Evolutionary conservation across 73 alveolate genomes (phyloP).

Genomic region (Diophrys appendiculata): DNA sequence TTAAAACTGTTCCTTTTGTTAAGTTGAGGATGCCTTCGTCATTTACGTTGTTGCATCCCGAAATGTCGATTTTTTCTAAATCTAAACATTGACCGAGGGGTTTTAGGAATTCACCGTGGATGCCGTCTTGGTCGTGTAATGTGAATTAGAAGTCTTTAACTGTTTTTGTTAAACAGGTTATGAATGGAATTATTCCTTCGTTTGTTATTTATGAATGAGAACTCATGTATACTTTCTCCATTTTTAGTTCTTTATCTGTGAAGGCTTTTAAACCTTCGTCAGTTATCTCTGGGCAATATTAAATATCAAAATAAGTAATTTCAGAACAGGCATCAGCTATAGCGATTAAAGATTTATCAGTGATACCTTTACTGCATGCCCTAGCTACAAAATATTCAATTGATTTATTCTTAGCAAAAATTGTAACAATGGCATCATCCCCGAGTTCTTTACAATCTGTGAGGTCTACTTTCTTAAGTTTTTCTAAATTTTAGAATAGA

Average conservation of each 20-base stretch:
- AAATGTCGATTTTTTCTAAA: slow-evolving; percentile 37
- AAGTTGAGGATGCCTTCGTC: slow-evolving; percentile 43
- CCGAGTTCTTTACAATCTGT: slow-evolving; percentile 41
- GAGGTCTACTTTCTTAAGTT: slow-evolving; percentile 31
- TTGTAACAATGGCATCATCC: slow-evolving; percentile 5
- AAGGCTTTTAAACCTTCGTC: slow-evolving; percentile 51
- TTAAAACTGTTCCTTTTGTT: slow-evolving; percentile 26
- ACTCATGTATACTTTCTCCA: slow-evolving; percentile 23
- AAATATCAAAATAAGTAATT: slow-evolving; percentile 35
- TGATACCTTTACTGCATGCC: slow-evolving; percentile 35
- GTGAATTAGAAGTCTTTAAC: neutral
- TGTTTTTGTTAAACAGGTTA: neutral
- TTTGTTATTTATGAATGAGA: slow-evolving; percentile 22
- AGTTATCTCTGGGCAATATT: slow-evolving; percentile 36
- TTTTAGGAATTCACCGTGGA: slow-evolving; percentile 37
- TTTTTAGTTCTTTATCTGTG: slow-evolving; percentile 18
- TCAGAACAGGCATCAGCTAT: slow-evolving; percentile 17
- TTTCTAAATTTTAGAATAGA: slow-evolving; percentile 10
- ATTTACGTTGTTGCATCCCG: slow-evolving; percentile 42
- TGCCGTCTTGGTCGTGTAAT: slow-evolving; percentile 30
- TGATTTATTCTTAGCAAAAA: slow-evolving; percentile 28
- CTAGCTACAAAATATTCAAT: slow-evolving; percentile 43
- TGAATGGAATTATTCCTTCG: slow-evolving; percentile 32
- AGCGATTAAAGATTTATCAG: slow-evolving; percentile 25
- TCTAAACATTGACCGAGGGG: slow-evolving; percentile 43